A percentile compares a stretch with the other conserved stretches of the same genome.
Conservation (phyloP, 139 green algal species). For the Coelastrella sp. region DNA sequence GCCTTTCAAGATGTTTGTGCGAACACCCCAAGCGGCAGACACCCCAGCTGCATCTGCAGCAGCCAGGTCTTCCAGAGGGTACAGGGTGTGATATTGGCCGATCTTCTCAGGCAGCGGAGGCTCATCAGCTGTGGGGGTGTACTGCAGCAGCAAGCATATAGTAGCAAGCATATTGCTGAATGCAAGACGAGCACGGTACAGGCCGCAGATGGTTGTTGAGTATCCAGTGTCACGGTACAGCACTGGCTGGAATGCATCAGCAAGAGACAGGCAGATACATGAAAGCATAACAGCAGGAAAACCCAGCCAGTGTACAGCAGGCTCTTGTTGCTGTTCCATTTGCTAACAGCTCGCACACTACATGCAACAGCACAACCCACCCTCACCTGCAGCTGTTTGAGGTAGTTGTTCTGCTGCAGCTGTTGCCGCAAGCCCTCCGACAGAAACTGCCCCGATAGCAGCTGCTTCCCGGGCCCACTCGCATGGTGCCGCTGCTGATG, state of each 20-base stretch:
- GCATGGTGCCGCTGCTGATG: neutral
- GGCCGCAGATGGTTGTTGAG: no score
- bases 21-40: constrained; percentile 69
- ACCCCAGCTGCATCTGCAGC: constrained; percentile 31
- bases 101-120: constrained; percentile 69
- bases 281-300: no score
- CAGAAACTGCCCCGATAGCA: constrained; percentile 69
- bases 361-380: neutral
- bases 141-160: neutral
- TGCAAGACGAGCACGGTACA: no score
- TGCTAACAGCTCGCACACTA: neutral
- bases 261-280: no score
- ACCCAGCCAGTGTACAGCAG: no score
- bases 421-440: constrained; percentile 79
- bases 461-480: constrained; percentile 53
- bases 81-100: constrained; percentile 86
- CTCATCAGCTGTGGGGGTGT: constrained; percentile 45
- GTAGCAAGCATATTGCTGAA: no score
- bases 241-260: no score
- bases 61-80: constrained; percentile 78
- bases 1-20: constrained; percentile 81
- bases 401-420: constrained; percentile 78
- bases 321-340: neutral
- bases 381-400: constrained; percentile 73
- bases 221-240: no score